Conservation (phyloP, 768 basidiomycete species). For the Cantharellus anzutake region DNA sequence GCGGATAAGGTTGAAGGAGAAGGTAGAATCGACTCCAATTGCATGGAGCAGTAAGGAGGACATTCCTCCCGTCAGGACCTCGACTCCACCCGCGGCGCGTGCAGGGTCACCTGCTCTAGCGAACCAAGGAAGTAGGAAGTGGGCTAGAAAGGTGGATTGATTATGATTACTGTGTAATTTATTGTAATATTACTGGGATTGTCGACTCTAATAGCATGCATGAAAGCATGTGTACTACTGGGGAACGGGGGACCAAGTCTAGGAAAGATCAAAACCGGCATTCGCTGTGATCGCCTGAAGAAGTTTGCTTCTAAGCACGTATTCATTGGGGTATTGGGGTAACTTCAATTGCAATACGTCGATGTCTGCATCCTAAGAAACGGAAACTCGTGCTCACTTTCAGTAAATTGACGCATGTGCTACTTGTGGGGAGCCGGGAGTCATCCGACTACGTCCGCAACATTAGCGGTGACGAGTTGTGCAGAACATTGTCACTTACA, state of each 20-base stretch:
- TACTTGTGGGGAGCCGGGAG: conserved; percentile 48
- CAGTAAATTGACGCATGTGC: conserved; percentile 82
- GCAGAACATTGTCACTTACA: background rate
- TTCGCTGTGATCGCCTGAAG: conserved; percentile 72
- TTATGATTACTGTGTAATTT: conserved; percentile 1
- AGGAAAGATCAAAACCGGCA: conserved; percentile 89
- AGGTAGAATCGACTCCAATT: conserved; percentile 13
- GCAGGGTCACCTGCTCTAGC: conserved; percentile 21
- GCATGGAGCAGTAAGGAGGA: conserved; percentile 28
- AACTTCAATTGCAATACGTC: conserved; percentile 26
- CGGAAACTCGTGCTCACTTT: conserved; percentile 32
- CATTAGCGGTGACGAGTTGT: background rate
- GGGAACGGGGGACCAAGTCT: background rate
- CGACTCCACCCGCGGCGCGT: conserved; percentile 8
- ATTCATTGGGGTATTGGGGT: conserved; percentile 46
- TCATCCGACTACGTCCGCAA: conserved; percentile 26
- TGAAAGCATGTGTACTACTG: too few species aligned
- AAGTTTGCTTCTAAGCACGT: conserved; percentile 50
- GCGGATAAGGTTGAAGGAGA: background rate
- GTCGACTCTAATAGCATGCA: too few species aligned
- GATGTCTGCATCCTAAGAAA: background rate
- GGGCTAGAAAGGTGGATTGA: conserved; percentile 51
- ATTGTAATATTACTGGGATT: too few species aligned
- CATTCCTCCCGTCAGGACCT: conserved; percentile 24
- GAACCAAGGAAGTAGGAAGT: conserved; percentile 34